Percentiles rank a stretch among this genome's conserved stretches.
phyloP scores from a whole-genome alignment of 2,329 filamentous ascomycete species.

The Aureobasidium sp. region DNA sequence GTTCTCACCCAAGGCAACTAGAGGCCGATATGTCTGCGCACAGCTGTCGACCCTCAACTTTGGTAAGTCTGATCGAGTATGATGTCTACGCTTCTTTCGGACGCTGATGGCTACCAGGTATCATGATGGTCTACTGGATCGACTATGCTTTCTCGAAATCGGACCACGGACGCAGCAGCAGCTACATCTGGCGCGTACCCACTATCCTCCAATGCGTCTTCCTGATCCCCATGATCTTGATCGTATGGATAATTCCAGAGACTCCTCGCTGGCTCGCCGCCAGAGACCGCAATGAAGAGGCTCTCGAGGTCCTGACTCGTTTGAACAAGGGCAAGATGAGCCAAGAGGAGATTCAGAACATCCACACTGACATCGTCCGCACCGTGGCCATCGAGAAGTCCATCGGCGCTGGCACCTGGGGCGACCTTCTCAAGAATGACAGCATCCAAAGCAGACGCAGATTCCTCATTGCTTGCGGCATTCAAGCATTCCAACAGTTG shows the following conservation, averaged over 20 bases:
- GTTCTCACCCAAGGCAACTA: conserved; percentile 27
- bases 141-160: conserved; percentile 37
- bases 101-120: conserved; percentile 17
- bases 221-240: conserved; percentile 30
- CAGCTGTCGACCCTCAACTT: conserved; percentile 45
- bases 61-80: conserved; percentile 21
- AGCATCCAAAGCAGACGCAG: conserved; percentile 24
- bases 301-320: conserved; percentile 48
- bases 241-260: conserved; percentile 48
- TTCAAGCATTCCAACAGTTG: conserved; percentile 26
- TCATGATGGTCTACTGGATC: conserved; percentile 42
- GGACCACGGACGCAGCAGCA: conserved; percentile 19
- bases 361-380: conserved; percentile 24
- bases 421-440: conserved; percentile 26
- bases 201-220: conserved; percentile 39
- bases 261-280: conserved; percentile 54
- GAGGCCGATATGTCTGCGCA: conserved; percentile 38
- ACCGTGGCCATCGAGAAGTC: conserved; percentile 22
- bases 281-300: conserved; percentile 51
- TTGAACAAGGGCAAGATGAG: conserved; percentile 25
- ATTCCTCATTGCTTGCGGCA: conserved; percentile 26
- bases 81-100: neutral
- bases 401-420: conserved; percentile 34
- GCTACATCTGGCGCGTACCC: conserved; percentile 37
- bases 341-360: conserved; percentile 21